These are phyloP conservation scores for Mortierella claussenii DNA, from an alignment of 192 early-diverging fungal species.

Conservation along the genomic window DNA sequence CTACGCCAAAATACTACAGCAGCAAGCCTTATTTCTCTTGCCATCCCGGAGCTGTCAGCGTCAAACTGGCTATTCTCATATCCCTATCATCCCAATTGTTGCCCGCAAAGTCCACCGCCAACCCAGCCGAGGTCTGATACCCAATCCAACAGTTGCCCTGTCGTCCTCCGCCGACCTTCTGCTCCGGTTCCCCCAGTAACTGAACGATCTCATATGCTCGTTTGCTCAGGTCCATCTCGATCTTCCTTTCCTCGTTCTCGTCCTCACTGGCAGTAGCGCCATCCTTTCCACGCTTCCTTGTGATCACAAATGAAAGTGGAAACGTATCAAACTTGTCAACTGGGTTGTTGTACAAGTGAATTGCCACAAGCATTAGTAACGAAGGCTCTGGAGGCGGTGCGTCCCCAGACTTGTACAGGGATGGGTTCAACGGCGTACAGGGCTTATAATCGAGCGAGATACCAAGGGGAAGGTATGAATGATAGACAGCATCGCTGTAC, in stretches of 20 bases:
- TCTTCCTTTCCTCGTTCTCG: not conserved
- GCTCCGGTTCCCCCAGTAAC: constrained; percentile 57
- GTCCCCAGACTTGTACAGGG: not conserved
- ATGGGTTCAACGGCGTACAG: constrained; percentile 8
- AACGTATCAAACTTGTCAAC: constrained; percentile 55
- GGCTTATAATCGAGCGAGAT: constrained; percentile 58
- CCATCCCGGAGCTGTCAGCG: not conserved
- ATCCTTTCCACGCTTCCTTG: not conserved
- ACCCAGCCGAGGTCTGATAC: constrained; percentile 41
- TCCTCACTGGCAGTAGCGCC: not conserved
- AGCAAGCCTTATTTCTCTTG: not conserved
- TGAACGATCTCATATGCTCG: constrained; percentile 55
- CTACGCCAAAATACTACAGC: too few relatives aligned
- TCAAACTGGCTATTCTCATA: constrained; percentile 39
- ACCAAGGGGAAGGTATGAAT: constrained; percentile 52
- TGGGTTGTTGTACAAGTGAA: constrained; percentile 56
- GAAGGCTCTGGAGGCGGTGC: constrained; percentile 3
- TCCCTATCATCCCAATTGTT: constrained; percentile 59
- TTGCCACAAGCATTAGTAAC: constrained; percentile 41
- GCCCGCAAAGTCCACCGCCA: constrained; percentile 58
- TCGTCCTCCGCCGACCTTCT: constrained; percentile 57
- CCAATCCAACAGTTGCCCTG: constrained; percentile 62
- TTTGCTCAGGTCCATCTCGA: constrained; percentile 22
- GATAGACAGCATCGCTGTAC: constrained; percentile 54
- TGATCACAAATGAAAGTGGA: constrained; percentile 32